Evolutionary conservation across 1,284 basidiomycete genomes (phyloP).

Genomic region (Agaricales sp.): DNA sequence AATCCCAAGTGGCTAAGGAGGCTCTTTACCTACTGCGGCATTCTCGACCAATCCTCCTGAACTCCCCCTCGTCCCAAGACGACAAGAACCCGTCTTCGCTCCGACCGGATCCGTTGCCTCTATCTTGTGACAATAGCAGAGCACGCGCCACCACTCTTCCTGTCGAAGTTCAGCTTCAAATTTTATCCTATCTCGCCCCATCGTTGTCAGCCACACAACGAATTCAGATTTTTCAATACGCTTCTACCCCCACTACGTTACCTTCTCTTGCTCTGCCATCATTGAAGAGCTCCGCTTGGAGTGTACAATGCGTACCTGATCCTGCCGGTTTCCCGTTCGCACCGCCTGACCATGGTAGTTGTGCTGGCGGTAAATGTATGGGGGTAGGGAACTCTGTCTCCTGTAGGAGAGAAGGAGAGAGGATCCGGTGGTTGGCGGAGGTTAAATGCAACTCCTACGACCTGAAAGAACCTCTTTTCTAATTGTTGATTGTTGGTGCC

Average conservation of each 20-base stretch:
- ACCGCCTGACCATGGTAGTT: constrained; percentile 13
- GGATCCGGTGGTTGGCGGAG: background rate
- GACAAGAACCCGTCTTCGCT: constrained; percentile 10
- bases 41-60: constrained; percentile 38
- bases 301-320: constrained; percentile 21
- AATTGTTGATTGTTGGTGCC: too few relatives aligned
- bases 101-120: constrained; percentile 9
- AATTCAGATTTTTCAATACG: constrained; percentile 44
- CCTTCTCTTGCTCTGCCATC: constrained; percentile 30
- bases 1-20: constrained; percentile 33
- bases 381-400: constrained; percentile 13
- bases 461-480: background rate
- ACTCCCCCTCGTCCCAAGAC: constrained; percentile 9
- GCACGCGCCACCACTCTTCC: constrained; percentile 40
- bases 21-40: constrained; percentile 42
- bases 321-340: constrained; percentile 17
- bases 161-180: constrained; percentile 46
- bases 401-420: background rate
- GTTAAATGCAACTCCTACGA: background rate
- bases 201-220: constrained; percentile 46
- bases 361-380: constrained; percentile 24
- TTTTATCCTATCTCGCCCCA: constrained; percentile 49
- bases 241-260: constrained; percentile 42
- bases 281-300: constrained; percentile 12
- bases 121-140: background rate